These are phyloP conservation scores for Adansonia rubrostipa DNA, from an alignment of 441 rosid genomes.

Conservation along the genomic window DNA sequence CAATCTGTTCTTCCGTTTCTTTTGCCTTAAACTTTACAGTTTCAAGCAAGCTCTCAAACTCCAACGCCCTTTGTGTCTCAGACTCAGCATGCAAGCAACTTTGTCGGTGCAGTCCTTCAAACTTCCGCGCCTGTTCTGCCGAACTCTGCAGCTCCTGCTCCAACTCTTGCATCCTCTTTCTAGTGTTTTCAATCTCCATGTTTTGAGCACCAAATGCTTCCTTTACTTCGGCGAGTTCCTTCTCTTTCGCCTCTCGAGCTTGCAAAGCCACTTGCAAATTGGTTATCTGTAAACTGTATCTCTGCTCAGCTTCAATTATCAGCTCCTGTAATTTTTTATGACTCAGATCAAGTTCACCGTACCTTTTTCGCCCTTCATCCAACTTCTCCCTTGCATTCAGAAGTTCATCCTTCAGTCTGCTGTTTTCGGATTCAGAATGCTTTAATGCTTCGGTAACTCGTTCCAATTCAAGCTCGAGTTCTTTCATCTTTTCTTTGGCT, in stretches of 20 bases:
- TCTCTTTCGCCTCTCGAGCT: slow-evolving; percentile 70
- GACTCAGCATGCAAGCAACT: slow-evolving; percentile 79
- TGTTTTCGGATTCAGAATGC: slow-evolving; percentile 69
- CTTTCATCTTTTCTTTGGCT: slow-evolving; percentile 77
- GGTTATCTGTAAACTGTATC: slow-evolving; percentile 54
- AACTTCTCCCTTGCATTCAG: slow-evolving; percentile 57
- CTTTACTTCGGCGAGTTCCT: slow-evolving; percentile 70
- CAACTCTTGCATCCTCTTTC: slow-evolving; percentile 67
- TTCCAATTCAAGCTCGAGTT: slow-evolving; percentile 75
- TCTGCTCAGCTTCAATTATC: slow-evolving; percentile 69
- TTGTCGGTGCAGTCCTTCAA: slow-evolving; percentile 77
- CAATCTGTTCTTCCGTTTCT: slow-evolving; percentile 57
- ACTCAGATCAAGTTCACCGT: slow-evolving; percentile 58
- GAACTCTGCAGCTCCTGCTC: slow-evolving; percentile 65
- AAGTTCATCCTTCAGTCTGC: slow-evolving; percentile 56
- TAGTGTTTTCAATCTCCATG: slow-evolving; percentile 66
- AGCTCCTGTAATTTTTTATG: slow-evolving; percentile 72
- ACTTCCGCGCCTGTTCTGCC: slow-evolving; percentile 64
- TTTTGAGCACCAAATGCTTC: slow-evolving; percentile 70
- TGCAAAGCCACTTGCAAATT: slow-evolving; percentile 65
- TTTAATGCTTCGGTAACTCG: slow-evolving; percentile 69
- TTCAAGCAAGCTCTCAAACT: slow-evolving; percentile 73
- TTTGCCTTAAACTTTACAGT: slow-evolving; percentile 57
- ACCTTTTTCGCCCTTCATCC: slow-evolving; percentile 61
- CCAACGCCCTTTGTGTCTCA: slow-evolving; percentile 70